Percentiles rank a stretch among this genome's conserved stretches.
Conservation (phyloP, 176 grass and related monocot genomes). For the Triticum monococcum region DNA sequence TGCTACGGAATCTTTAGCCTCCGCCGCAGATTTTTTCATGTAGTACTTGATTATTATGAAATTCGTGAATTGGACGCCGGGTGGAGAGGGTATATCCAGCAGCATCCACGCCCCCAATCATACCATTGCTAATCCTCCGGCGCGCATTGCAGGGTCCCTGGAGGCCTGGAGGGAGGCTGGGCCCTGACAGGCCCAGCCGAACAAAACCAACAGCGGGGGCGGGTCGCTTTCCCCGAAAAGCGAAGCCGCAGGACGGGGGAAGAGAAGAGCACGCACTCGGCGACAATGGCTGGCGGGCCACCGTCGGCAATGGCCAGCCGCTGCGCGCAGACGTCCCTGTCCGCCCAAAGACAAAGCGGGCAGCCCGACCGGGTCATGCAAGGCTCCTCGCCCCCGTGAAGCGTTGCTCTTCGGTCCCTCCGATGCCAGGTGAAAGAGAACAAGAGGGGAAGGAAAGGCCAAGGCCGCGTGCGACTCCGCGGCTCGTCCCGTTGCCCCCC, state of each 20-base stretch:
- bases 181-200: neutral
- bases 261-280: no score
- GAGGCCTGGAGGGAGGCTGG: neutral
- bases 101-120: neutral
- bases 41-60: no score
- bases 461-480: neutral
- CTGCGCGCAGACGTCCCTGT: neutral
- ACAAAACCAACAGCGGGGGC: neutral
- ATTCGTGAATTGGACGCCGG: no score
- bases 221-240: constrained; percentile 1
- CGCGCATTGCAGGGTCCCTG: neutral
- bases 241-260: neutral
- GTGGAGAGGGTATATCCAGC: neutral
- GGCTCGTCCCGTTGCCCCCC: neutral
- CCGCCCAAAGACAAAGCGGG: neutral
- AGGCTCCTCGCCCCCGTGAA: neutral
- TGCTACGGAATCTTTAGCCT: neutral
- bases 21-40: neutral
- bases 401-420: neutral
- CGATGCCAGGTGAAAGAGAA: neutral
- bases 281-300: no score
- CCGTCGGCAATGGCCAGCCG: neutral
- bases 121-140: neutral
- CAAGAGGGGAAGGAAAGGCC: neutral
- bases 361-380: neutral